These are phyloP conservation scores for Coprinellus micaceus DNA, from an alignment of 768 basidiomycete genomes.

Conservation along the genomic window DNA sequence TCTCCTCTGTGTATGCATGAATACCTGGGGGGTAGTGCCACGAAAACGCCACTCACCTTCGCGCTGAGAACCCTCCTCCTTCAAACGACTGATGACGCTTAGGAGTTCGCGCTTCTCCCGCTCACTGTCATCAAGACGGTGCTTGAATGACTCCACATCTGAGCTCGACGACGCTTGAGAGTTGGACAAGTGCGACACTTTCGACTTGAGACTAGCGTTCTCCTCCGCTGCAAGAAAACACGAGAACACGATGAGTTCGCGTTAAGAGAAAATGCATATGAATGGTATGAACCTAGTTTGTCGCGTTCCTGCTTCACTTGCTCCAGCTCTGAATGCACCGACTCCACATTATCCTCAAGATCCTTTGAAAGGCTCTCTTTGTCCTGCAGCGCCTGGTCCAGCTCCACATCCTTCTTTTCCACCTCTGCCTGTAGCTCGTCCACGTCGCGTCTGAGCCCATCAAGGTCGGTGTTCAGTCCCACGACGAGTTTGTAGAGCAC, in stretches of 20 bases:
- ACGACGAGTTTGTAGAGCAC: constrained; percentile 60
- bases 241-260: constrained; percentile 17
- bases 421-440: constrained; percentile 68
- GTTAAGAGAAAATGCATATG: neutral
- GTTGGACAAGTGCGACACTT: constrained; percentile 52
- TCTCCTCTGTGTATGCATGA: constrained; percentile 55
- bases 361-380: constrained; percentile 60
- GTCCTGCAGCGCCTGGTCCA: constrained; percentile 83
- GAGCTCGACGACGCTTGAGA: constrained; percentile 61
- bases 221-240: constrained; percentile 20
- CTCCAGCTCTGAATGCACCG: constrained; percentile 52
- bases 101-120: constrained; percentile 90
- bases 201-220: constrained; percentile 49
- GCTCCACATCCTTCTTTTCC: constrained; percentile 74
- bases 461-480: constrained; percentile 52
- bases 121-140: constrained; percentile 69
- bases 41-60: constrained; percentile 61
- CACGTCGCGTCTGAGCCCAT: constrained; percentile 55
- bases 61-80: constrained; percentile 68
- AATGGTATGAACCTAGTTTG: constrained; percentile 51
- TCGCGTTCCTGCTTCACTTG: constrained; percentile 60
- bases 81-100: constrained; percentile 75
- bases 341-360: constrained; percentile 49
- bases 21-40: no score
- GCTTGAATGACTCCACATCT: constrained; percentile 56